Conservation (phyloP, 2,329 filamentous ascomycete genomes). For the Ophiostoma triangulosporum region DNA sequence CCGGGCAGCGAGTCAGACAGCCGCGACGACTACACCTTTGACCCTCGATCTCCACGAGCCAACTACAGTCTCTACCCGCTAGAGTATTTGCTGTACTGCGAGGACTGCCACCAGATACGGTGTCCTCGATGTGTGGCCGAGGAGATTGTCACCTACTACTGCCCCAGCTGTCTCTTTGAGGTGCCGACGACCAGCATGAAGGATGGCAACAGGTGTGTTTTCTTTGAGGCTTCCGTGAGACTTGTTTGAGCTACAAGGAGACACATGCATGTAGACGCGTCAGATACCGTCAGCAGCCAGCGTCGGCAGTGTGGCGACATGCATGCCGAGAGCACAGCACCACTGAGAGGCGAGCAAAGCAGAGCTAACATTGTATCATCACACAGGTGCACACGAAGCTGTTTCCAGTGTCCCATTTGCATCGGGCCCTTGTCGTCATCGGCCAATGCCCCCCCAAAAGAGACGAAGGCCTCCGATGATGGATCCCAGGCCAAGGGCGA, state of each 20-base stretch:
- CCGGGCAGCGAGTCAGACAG: slow-evolving; percentile 5
- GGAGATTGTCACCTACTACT: slow-evolving; percentile 91
- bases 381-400: slow-evolving; percentile 77
- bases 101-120: slow-evolving; percentile 92
- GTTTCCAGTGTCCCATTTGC: slow-evolving; percentile 89
- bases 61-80: slow-evolving; percentile 89
- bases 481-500: slow-evolving; percentile 32
- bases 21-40: slow-evolving; percentile 47
- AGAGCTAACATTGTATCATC: not conserved
- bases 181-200: slow-evolving; percentile 87
- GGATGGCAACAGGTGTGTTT: slow-evolving; percentile 73
- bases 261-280: not conserved
- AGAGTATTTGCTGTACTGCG: slow-evolving; percentile 89
- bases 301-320: not conserved
- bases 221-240: not conserved
- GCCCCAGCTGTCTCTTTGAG: slow-evolving; percentile 89
- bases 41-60: slow-evolving; percentile 70
- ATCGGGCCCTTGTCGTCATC: slow-evolving; percentile 60
- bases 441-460: slow-evolving; percentile 30
- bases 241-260: not conserved
- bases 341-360: not conserved
- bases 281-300: not conserved
- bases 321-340: not conserved
- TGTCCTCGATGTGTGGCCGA: slow-evolving; percentile 86
- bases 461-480: slow-evolving; percentile 22